Evolutionary conservation across 2,329 filamentous ascomycete species (phyloP), one percentile per base, ranked within the genome.

Genomic region (Neonectria neomacrospora): DNA sequence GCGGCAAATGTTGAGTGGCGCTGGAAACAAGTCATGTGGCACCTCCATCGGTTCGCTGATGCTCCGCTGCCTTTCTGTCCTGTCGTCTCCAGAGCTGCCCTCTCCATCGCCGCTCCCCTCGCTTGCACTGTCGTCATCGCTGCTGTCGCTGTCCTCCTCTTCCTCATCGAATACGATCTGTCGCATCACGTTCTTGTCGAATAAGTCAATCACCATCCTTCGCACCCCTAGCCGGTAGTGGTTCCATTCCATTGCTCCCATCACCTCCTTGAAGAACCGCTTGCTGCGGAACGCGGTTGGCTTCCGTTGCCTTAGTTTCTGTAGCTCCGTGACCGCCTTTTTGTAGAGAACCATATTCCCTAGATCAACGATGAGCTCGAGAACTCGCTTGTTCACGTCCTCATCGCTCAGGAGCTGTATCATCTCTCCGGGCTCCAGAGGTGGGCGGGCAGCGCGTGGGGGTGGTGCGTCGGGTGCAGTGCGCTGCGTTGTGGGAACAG

Each of bases 301-400:
- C 71, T 93, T 91, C 73, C 90, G 91, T 55, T 87, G 82, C 81
- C 92, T 94, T 66, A 97, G 85, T 83, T 94, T 85, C 73, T 87
- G 89, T 58, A 99, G 85, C 77, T 98, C 94, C 20, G 85, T 88
- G 54, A 95, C 89, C 6, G 94, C 92, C 76, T 91, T 91, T 77
- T 96, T 96, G 74, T 94, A 94, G 53, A 97, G 84, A 16, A 99
- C 94, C 63, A 95, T 96, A 75, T 98, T 97, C 60, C 94, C 93
- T 62, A 99, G 85, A 73, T 97, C 94, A 14, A 92, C 89, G 66
- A 97, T 90, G 39, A 96, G 86, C 73, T 94, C 91, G 28, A 98
- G 80, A 50, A 98, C 95, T 54, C 91, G 91, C 73, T 92, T 92
- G 66, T 82, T 97, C 64, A 91, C 86, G 16, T 85, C 84, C 8